These are phyloP conservation scores for Magnolia changhungtana DNA, from an alignment of 164 flowering plant species.

Conservation along the genomic window DNA sequence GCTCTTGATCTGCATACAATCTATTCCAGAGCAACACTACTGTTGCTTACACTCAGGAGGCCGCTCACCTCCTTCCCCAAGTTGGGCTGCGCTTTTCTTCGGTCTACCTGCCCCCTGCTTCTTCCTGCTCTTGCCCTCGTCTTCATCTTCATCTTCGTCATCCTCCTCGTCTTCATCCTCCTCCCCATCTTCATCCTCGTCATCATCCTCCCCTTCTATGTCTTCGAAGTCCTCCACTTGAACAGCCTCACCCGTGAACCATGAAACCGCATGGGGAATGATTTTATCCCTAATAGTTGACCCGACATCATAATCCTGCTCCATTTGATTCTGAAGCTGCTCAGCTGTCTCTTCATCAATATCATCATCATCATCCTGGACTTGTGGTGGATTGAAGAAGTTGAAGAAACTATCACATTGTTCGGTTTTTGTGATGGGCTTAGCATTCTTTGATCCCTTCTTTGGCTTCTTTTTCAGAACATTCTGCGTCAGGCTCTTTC, in stretches of 20 bases:
- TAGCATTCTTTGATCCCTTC: slow-evolving; percentile 39
- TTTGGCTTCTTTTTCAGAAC: slow-evolving; percentile 40
- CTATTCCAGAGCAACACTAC: slow-evolving; percentile 9
- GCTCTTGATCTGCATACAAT: background rate
- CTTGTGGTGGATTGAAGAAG: slow-evolving; percentile 37
- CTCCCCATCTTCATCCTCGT: slow-evolving; percentile 58
- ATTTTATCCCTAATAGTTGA: slow-evolving; percentile 80
- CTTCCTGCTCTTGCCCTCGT: slow-evolving; percentile 43
- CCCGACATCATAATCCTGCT: slow-evolving; percentile 47
- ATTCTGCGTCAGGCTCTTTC: slow-evolving; percentile 38
- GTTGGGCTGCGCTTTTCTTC: slow-evolving; percentile 44
- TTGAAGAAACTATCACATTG: slow-evolving; percentile 46
- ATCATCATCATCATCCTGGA: slow-evolving; percentile 72
- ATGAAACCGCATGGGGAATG: slow-evolving; percentile 84
- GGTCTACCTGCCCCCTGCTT: slow-evolving; percentile 41
- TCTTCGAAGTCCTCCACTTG: slow-evolving; percentile 52
- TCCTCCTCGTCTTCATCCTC: slow-evolving; percentile 63
- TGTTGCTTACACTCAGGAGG: slow-evolving; percentile 45
- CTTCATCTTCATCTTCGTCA: slow-evolving; percentile 62
- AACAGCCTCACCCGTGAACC: slow-evolving; percentile 85
- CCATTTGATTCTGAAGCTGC: slow-evolving; percentile 43
- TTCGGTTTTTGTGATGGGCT: slow-evolving; percentile 43
- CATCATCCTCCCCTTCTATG: slow-evolving; percentile 48
- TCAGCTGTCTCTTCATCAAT: slow-evolving; percentile 75
- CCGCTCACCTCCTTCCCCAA: slow-evolving; percentile 33